phyloP scores from a whole-genome alignment of 176 grass and related monocot species.

The Typha latifolia region DNA sequence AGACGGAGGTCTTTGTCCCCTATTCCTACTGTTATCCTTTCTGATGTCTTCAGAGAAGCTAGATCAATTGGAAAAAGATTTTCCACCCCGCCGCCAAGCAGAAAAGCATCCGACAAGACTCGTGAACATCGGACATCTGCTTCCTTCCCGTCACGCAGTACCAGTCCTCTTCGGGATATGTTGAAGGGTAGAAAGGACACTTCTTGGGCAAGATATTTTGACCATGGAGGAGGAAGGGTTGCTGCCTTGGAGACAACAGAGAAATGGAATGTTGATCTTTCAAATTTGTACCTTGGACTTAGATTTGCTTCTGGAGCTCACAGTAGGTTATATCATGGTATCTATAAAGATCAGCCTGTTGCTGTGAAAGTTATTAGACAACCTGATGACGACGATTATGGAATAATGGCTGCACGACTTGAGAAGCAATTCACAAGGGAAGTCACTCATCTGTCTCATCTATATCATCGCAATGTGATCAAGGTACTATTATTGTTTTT shows the following conservation, averaged over 20 bases:
- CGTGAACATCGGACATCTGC: neutral
- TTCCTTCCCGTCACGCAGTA: neutral
- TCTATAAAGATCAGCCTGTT: slow-evolving; percentile 61
- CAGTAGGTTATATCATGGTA: slow-evolving; percentile 62
- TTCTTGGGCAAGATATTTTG: slow-evolving; percentile 28
- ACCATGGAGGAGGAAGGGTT: slow-evolving; percentile 31
- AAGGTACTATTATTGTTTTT: slow-evolving; percentile 47
- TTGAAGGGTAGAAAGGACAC: slow-evolving; percentile 41
- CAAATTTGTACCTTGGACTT: slow-evolving; percentile 51
- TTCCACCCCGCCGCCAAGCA: slow-evolving; percentile 56
- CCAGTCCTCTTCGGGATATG: slow-evolving; percentile 15
- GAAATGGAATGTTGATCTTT: slow-evolving; percentile 54
- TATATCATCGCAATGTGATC: slow-evolving; percentile 69
- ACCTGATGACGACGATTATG: slow-evolving; percentile 50
- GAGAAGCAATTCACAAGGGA: slow-evolving; percentile 88
- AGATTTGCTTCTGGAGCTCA: slow-evolving; percentile 67
- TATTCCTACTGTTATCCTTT: slow-evolving; percentile 33
- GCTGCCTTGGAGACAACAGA: slow-evolving; percentile 40
- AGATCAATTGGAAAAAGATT: slow-evolving; percentile 52
- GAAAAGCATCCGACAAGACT: slow-evolving; percentile 19
- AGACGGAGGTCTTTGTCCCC: slow-evolving; percentile 56
- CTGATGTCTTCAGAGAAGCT: slow-evolving; percentile 61
- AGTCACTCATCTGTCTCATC: slow-evolving; percentile 52
- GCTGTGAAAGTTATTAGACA: slow-evolving; percentile 70
- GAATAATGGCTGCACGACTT: slow-evolving; percentile 47